phyloP scores from a whole-genome alignment of 495 filamentous ascomycete genomes.

The Thermochaetoides thermophila region DNA sequence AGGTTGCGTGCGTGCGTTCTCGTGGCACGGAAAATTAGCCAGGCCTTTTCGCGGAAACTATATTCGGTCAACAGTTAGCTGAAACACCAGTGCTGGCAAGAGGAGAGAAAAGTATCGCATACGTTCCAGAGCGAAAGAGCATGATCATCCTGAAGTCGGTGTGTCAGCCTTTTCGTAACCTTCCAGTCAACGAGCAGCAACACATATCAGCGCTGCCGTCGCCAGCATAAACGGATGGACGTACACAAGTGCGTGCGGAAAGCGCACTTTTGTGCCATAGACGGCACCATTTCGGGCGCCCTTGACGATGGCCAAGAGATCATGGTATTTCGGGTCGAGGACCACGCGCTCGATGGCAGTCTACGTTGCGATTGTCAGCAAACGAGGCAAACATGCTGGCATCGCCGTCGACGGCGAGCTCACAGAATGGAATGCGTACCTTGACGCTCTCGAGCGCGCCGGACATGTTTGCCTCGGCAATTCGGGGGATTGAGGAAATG shows the following conservation, averaged over 20 bases:
- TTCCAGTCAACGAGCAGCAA: conserved; percentile 5
- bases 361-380: conserved; percentile 14
- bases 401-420: not conserved
- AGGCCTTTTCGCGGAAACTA: conserved; percentile 62
- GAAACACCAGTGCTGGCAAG: not conserved
- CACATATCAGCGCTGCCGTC: too few species aligned
- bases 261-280: conserved; percentile 95
- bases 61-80: not conserved
- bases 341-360: conserved; percentile 49
- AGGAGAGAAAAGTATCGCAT: conserved; percentile 17
- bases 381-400: not conserved
- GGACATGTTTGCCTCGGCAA: conserved; percentile 26
- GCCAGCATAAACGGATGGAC: too few species aligned
- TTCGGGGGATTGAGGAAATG: too few species aligned
- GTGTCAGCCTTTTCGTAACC: too few species aligned
- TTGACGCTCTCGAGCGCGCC: conserved; percentile 19
- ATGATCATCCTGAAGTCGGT: conserved; percentile 91
- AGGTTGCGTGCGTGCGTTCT: conserved; percentile 84
- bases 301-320: conserved; percentile 71
- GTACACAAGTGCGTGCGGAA: conserved; percentile 95
- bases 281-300: conserved; percentile 89
- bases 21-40: conserved; percentile 71
- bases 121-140: conserved; percentile 85
- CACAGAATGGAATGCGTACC: conserved; percentile 10
- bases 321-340: conserved; percentile 70